These are phyloP conservation scores for Pholiota molesta DNA, from an alignment of 768 basidiomycete genomes.

Conservation along the genomic window DNA sequence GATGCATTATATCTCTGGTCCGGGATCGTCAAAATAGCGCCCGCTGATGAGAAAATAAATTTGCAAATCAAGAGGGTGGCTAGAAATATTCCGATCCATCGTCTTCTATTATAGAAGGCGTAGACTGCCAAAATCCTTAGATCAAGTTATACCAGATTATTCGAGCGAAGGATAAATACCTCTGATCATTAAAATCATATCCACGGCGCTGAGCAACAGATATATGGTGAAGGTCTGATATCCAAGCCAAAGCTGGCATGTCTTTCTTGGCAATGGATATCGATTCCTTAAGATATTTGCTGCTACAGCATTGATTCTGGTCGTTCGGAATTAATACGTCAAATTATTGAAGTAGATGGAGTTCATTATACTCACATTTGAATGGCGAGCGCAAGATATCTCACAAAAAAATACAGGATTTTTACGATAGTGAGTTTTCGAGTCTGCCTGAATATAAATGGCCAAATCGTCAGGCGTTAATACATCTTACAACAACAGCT, in stretches of 20 bases:
- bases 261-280: neutral
- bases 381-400: conserved; percentile 21
- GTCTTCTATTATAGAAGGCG: neutral
- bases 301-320: neutral
- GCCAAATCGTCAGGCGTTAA: too few species aligned
- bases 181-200: neutral
- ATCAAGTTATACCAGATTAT: neutral
- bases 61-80: neutral
- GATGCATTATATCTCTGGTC: neutral
- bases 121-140: neutral
- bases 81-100: neutral
- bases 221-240: neutral
- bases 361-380: conserved; percentile 14
- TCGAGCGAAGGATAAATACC: neutral
- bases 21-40: neutral
- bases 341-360: neutral
- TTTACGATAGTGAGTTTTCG: conserved; percentile 19
- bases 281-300: neutral
- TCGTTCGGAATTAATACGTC: neutral
- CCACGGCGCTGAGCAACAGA: neutral
- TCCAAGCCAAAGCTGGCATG: neutral
- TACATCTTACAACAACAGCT: too few species aligned
- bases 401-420: conserved; percentile 21
- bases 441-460: conserved; percentile 8
- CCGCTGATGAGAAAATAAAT: neutral